phyloP scores from a whole-genome alignment of 768 basidiomycete genomes.

The Neoboletus subvelutipes region DNA sequence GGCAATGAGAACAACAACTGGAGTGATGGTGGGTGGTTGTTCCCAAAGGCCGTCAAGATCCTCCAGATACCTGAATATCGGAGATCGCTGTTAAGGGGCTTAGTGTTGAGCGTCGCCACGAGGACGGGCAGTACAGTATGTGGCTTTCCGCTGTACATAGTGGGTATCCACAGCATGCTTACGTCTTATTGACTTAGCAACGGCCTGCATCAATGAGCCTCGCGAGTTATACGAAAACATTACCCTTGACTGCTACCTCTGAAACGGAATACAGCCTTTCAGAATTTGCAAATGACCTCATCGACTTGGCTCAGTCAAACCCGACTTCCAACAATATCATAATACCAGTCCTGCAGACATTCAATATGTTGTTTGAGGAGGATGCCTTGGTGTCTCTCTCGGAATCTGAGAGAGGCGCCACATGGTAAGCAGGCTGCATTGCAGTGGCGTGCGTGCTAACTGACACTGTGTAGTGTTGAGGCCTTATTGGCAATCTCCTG shows the following conservation, averaged over 20 bases:
- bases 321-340: slow-evolving; percentile 67
- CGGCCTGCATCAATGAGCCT: slow-evolving; percentile 64
- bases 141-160: slow-evolving; percentile 10
- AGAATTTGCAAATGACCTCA: slow-evolving; percentile 57
- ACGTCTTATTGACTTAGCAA: slow-evolving; percentile 48
- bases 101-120: slow-evolving; percentile 79
- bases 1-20: slow-evolving; percentile 43
- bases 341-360: slow-evolving; percentile 78
- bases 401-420: slow-evolving; percentile 44
- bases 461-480: slow-evolving; percentile 44
- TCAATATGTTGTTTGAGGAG: slow-evolving; percentile 70
- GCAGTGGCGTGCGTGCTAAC: slow-evolving; percentile 11
- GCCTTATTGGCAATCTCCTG: slow-evolving; percentile 55
- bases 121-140: slow-evolving; percentile 84
- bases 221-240: slow-evolving; percentile 50
- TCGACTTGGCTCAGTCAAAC: slow-evolving; percentile 52
- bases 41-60: slow-evolving; percentile 67
- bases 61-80: slow-evolving; percentile 65
- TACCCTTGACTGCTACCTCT: slow-evolving; percentile 42
- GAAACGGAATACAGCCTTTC: slow-evolving; percentile 45
- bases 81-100: slow-evolving; percentile 58
- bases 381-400: slow-evolving; percentile 54
- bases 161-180: slow-evolving; percentile 11
- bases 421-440: slow-evolving; percentile 45
- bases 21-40: slow-evolving; percentile 74